These are phyloP conservation scores for Oleoguttula mirabilis DNA, from an alignment of 495 filamentous ascomycete species.

Conservation along the genomic window DNA sequence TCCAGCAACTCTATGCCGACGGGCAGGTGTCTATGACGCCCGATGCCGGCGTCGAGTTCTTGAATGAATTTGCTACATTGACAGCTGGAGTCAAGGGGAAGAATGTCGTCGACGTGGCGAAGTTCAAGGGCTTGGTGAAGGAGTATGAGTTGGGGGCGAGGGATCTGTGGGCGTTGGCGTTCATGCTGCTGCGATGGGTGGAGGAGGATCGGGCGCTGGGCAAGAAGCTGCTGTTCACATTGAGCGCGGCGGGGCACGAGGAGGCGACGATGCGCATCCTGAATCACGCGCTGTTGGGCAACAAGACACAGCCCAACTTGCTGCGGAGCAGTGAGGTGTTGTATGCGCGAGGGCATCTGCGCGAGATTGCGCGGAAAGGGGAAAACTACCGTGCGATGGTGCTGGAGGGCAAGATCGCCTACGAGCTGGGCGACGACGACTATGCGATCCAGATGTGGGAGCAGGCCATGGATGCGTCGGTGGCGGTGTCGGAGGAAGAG, in stretches of 20 bases:
- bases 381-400: constrained; percentile 7
- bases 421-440: constrained; percentile 4
- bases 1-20: not conserved
- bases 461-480: constrained; percentile 4
- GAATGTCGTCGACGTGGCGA: not conserved
- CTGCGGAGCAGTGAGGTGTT: constrained; percentile 2
- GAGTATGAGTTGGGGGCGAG: not conserved
- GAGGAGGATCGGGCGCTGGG: not conserved
- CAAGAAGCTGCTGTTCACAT: constrained; percentile 11
- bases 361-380: constrained; percentile 10
- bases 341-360: constrained; percentile 15
- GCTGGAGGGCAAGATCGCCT: constrained; percentile 13
- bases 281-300: constrained; percentile 6
- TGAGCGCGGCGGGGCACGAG: constrained; percentile 2
- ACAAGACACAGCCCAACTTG: not conserved
- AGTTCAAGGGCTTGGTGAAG: constrained; percentile 1
- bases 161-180: not conserved
- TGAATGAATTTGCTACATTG: constrained; percentile 1
- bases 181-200: not conserved
- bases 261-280: constrained; percentile 13
- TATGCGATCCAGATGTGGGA: constrained; percentile 10
- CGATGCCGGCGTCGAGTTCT: not conserved
- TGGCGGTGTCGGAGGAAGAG: not conserved
- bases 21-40: not conserved
- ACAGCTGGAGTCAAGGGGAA: not conserved